Conservation (phyloP, 2,329 filamentous ascomycete species). For the Colletotrichum phormii region DNA sequence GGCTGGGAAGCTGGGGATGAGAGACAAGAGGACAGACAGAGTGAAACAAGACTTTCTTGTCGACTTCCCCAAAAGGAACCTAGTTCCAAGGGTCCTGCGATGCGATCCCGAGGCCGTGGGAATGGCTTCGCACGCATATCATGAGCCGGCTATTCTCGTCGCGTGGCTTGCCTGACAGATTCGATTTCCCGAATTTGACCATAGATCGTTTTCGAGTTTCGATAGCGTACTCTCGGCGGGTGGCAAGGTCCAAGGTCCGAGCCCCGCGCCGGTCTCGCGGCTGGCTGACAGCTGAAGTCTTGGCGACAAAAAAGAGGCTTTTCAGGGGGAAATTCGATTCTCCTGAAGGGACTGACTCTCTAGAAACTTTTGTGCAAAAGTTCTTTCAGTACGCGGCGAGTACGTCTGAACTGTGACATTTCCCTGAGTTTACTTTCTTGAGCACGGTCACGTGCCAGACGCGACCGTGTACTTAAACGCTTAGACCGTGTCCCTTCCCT, state of each 20-base stretch:
- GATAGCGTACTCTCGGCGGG: conserved; percentile 16
- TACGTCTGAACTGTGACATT: no score
- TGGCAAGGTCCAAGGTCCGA: conserved; percentile 21
- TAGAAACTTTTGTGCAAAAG: background rate
- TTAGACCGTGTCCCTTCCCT: no score
- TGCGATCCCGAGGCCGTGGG: background rate
- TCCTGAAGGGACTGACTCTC: background rate
- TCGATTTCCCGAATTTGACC: background rate
- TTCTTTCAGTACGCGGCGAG: background rate
- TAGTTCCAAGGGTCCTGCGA: background rate
- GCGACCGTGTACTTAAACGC: no score
- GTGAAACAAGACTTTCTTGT: conserved; percentile 1
- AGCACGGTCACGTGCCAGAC: no score
- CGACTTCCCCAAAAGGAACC: background rate
- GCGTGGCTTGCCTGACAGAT: background rate
- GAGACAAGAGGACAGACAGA: background rate
- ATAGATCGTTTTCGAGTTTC: conserved; percentile 1
- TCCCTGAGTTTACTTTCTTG: no score
- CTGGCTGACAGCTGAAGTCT: conserved; percentile 25
- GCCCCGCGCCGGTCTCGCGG: conserved; percentile 5
- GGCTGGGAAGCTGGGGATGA: background rate
- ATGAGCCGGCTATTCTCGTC: background rate
- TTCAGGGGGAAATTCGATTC: conserved; percentile 22
- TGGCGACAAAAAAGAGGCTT: conserved; percentile 13
- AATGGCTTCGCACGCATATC: conserved; percentile 3